These are phyloP conservation scores for Tricholoma terreum DNA, from an alignment of 768 basidiomycete genomes.

Conservation along the genomic window DNA sequence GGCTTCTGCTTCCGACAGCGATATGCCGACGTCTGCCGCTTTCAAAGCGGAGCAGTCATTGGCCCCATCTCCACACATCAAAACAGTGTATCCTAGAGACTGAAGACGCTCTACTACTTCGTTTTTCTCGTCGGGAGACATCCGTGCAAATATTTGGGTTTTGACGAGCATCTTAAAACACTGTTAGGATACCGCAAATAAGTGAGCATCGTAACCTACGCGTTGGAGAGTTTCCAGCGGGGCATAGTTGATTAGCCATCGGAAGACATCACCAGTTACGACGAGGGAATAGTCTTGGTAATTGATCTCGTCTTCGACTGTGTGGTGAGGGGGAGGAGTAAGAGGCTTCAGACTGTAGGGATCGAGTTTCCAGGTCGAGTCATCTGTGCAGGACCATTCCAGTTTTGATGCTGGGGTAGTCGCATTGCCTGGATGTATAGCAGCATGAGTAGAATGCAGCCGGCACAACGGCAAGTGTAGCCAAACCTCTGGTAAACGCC, in stretches of 20 bases:
- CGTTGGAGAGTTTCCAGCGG: constrained; percentile 92
- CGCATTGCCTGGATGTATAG: constrained; percentile 45
- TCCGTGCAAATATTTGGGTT: constrained; percentile 93
- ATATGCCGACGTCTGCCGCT: constrained; percentile 96
- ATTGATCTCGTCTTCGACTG: constrained; percentile 67
- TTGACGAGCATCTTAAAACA: constrained; percentile 87
- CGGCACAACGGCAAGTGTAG: not conserved
- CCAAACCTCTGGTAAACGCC: constrained; percentile 66
- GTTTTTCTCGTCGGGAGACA: constrained; percentile 99
- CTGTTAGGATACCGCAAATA: not conserved
- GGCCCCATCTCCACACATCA: constrained; percentile 98
- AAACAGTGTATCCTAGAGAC: constrained; percentile 88
- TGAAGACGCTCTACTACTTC: constrained; percentile 96
- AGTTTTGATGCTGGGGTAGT: constrained; percentile 56
- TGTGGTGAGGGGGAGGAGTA: constrained; percentile 65
- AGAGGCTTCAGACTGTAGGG: constrained; percentile 83
- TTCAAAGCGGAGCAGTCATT: constrained; percentile 99
- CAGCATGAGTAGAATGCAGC: not conserved
- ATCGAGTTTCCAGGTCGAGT: constrained; percentile 80
- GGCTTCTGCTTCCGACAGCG: constrained; percentile 95
- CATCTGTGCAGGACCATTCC: constrained; percentile 92
- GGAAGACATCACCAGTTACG: constrained; percentile 92
- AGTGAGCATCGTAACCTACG: constrained; percentile 42
- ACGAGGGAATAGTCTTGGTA: constrained; percentile 90
- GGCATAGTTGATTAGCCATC: constrained; percentile 97